Percentiles rank a stretch among this genome's conserved stretches.
These are phyloP conservation scores for Parathielavia appendiculata DNA, from an alignment of 495 filamentous ascomycete genomes.

Conservation along the genomic window DNA sequence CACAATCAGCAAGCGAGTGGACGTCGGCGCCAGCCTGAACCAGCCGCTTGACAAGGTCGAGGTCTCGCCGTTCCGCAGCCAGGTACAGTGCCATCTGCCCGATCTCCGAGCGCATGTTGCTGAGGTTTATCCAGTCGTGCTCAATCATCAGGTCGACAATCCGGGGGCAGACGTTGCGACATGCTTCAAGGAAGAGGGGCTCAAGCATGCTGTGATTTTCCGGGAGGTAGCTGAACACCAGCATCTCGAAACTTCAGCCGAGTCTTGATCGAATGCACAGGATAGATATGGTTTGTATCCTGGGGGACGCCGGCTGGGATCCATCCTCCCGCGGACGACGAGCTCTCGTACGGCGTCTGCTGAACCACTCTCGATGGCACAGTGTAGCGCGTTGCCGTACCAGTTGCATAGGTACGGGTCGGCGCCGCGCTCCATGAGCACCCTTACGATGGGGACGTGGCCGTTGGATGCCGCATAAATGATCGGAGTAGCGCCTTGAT, in stretches of 20 bases:
- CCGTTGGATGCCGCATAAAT: background rate
- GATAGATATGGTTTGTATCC: background rate
- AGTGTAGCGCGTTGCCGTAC: background rate
- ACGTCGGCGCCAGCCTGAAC: too few relatives aligned
- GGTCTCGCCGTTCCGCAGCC: too few relatives aligned
- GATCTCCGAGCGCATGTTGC: too few relatives aligned
- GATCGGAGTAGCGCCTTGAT: background rate
- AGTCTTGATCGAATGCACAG: background rate
- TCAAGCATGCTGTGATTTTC: too few relatives aligned
- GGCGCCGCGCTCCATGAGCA: background rate
- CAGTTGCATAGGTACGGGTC: background rate
- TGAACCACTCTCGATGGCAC: background rate
- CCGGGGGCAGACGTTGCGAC: too few relatives aligned
- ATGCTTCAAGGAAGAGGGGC: too few relatives aligned
- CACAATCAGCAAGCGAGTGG: too few relatives aligned
- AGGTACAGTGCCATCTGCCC: too few relatives aligned
- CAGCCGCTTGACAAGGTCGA: too few relatives aligned
- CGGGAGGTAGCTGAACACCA: too few relatives aligned
- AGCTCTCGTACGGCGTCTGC: background rate
- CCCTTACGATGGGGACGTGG: background rate
- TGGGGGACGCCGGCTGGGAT: background rate
- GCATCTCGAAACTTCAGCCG: background rate
- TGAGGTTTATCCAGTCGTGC: too few relatives aligned
- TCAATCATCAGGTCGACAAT: too few relatives aligned
- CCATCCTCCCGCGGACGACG: background rate